These are phyloP conservation scores for Yamadazyma trypodendri DNA, from an alignment of 1,139 yeast species.

Conservation along the genomic window DNA sequence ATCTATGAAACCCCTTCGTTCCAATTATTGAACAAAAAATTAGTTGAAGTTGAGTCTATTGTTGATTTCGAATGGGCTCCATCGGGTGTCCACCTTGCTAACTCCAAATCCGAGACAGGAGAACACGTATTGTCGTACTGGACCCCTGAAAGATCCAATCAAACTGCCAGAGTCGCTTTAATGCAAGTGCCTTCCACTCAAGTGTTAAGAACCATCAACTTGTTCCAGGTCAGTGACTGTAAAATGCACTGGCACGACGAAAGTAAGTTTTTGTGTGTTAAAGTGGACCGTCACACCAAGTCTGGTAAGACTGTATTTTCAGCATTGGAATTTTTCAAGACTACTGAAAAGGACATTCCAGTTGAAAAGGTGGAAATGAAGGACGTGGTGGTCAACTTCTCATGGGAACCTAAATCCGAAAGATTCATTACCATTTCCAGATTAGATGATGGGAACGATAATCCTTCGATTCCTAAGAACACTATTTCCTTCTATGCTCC, in stretches of 20 bases:
- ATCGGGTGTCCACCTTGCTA: conserved; percentile 68
- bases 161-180: conserved; percentile 91
- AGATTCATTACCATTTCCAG: conserved; percentile 79
- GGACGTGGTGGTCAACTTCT: conserved; percentile 83
- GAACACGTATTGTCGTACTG: conserved; percentile 83
- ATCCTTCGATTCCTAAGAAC: conserved; percentile 72
- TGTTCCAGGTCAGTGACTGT: conserved; percentile 93
- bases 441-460: conserved; percentile 58
- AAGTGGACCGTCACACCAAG: conserved; percentile 96
- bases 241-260: conserved; percentile 93
- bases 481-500: conserved; percentile 80
- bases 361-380: conserved; percentile 92
- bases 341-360: conserved; percentile 87
- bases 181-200: conserved; percentile 85
- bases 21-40: conserved; percentile 78
- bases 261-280: conserved; percentile 83
- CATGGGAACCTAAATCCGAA: conserved; percentile 95
- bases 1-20: conserved; percentile 75
- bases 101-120: conserved; percentile 50
- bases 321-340: conserved; percentile 87
- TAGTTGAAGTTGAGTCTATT: conserved; percentile 80
- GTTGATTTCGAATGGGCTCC: conserved; percentile 97
- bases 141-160: conserved; percentile 93
- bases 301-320: conserved; percentile 90
- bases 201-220: conserved; percentile 84